Base-by-base conservation (phyloP, 2,329 filamentous ascomycete genomes). In the Curvularia hawaiiensis region DNA sequence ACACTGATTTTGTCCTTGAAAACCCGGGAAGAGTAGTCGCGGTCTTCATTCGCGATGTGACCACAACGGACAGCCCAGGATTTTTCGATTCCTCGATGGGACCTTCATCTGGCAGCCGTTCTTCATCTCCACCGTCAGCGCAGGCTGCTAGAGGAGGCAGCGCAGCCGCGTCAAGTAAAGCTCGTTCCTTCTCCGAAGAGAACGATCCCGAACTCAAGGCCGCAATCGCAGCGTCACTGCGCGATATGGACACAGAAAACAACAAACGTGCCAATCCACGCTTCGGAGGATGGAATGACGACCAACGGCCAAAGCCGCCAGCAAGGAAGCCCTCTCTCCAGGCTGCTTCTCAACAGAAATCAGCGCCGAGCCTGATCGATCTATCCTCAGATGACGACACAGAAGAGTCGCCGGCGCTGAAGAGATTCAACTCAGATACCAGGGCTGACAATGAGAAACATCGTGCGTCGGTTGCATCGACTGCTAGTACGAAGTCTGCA, bases 41-140 rank as follows among this genome's bases (percentile, higher is more conserved):
- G 0, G 86, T 99, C 7, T 98, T 98, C 75, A 98, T 99, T 63
- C 86, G 96, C 54, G 95, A 99, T 75, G 91, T 99, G 22, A 99
- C 95, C 0, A 97, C 92, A 0, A 85, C 89, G 0, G 84, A 90
- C 38, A 82, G 81, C 46, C 82, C 86, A 12, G 86, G 85, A 0
- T 98, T 95, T 73, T 97, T 97, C 70, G 91, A 96, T 63, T 83
- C 86, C 14, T 83, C 84, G 0, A 71, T 81, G 30, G 72, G 77
- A 62, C 63, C 75, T 71, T 59, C 70, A 58, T 63, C 71, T 31
- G 71, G 73, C 28, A 70, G 68, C 39, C 66, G 64, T 38, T 69
- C 68, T 28, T 66, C 71, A 40, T 68, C 73, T 24, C 56, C 61
- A 2, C 63, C 64, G 4, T 60, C 71, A 57, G 54, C 67, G 35